Evolutionary conservation across 1,139 yeast species (phyloP).

Genomic region (Meyerozyma carpophila): DNA sequence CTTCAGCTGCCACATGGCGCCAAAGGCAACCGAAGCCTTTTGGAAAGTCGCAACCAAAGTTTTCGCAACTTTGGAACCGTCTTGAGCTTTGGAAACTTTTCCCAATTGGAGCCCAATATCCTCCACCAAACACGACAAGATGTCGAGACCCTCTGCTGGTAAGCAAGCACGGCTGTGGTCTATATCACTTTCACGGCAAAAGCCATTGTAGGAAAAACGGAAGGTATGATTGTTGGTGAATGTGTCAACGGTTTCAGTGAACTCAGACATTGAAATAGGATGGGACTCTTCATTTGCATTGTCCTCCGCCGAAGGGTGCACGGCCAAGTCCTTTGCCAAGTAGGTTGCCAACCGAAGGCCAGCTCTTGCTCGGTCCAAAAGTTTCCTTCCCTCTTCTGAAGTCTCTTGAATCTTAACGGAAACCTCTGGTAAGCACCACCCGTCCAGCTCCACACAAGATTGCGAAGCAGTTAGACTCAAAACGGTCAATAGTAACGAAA

Average conservation of each 20-base stretch:
- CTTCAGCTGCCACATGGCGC: neutral
- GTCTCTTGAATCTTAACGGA: conserved; percentile 33
- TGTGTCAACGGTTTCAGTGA: conserved; percentile 34
- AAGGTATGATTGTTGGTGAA: conserved; percentile 37
- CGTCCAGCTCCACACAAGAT: conserved; percentile 9
- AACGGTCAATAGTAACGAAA: conserved; percentile 6
- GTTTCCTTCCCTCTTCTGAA: conserved; percentile 27
- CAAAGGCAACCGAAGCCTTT: neutral
- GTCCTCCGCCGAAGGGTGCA: conserved; percentile 20
- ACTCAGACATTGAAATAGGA: conserved; percentile 4
- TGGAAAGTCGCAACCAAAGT: neutral
- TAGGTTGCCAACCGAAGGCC: conserved; percentile 49
- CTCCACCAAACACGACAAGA: conserved; percentile 39
- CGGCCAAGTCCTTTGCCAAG: conserved; percentile 49
- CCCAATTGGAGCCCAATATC: conserved; percentile 50
- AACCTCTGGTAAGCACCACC: conserved; percentile 41
- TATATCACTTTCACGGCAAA: conserved; percentile 33
- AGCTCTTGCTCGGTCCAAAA: conserved; percentile 39
- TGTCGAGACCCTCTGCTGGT: conserved; percentile 39
- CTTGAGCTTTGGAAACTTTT: conserved; percentile 28
- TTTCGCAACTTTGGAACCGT: conserved; percentile 20
- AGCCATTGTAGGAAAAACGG: conserved; percentile 44
- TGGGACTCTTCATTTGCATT: conserved; percentile 11
- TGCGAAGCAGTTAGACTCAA: conserved; percentile 7
- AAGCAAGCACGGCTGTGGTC: conserved; percentile 24